Base-by-base conservation (phyloP, 1,139 yeast genomes). In the Debaryomycetaceae sp. region DNA sequence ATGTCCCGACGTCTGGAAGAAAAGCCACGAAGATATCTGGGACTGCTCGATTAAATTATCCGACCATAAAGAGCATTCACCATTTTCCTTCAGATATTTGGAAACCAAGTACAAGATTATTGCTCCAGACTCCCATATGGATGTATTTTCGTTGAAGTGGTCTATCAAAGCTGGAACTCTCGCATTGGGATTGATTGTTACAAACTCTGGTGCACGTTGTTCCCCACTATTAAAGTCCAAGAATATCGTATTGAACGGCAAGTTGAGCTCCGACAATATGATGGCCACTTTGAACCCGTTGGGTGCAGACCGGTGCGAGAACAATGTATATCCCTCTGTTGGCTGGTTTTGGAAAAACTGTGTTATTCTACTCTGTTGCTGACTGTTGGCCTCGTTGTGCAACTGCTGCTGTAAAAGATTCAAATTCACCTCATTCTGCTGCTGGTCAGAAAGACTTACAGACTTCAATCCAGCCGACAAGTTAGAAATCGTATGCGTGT, bases 221-320 rank as follows among this genome's bases (percentile, higher is more conserved):
- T 91, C 97, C 40, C 95, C 95, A 49, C 74, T 75, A 59, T 86
- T 86, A 62, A 91, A 89, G 64, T 91, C 98, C 44, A 92, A 72
- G 54, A 88, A 85, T 45, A 91, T 81, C 6, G 97, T 89, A 53
- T 82, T 81, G 66, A 85, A 91, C 32, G 79, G 79, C 52, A 86
- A 75, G 43, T 86, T 85, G 49, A 92, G 75, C 61, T 91, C 98
- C 39, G 91, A 80, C 45, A 92, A 71, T 33, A 89, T 85, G 38
- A 89, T 89, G 16, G 98, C 96, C 16, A 92, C 96, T 62, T 91
- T 91, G 74, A 89, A 92, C 6, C 97, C 98, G 63, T 91, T 91
- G 22, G 98, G 98, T 1, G 97, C 97, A 7, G 95, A 85, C 54
- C 96, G 70, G 63, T 91, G 97, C 16, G 94, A 83, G 56, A 91